Evolutionary conservation across 371 early-diverging fungal species (phyloP).

Genomic region (Mortierella sp.): DNA sequence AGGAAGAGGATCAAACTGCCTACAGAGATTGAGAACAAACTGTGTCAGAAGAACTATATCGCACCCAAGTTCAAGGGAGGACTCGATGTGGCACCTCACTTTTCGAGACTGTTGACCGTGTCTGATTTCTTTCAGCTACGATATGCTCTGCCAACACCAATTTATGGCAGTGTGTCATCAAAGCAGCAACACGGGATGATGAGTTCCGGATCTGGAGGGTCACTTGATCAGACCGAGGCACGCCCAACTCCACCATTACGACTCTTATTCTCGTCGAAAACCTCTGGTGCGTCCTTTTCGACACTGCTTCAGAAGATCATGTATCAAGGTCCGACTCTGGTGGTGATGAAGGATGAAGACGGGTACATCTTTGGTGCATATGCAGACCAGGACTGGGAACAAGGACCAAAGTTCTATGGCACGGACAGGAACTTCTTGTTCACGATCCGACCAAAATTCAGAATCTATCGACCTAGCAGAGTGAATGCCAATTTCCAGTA

Average conservation of each 20-base stretch:
- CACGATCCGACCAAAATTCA: slow-evolving; percentile 56
- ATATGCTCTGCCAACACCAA: slow-evolving; percentile 43
- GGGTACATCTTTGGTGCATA: slow-evolving; percentile 83
- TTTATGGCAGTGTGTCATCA: slow-evolving; percentile 9
- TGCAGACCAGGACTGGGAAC: slow-evolving; percentile 67
- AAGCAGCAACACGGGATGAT: too few species aligned
- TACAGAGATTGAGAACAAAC: slow-evolving; percentile 31
- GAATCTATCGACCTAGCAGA: slow-evolving; percentile 61
- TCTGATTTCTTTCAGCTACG: slow-evolving; percentile 47
- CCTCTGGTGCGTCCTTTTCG: slow-evolving; percentile 73
- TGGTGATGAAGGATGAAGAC: slow-evolving; percentile 61
- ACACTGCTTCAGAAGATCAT: slow-evolving; percentile 56
- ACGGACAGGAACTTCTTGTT: slow-evolving; percentile 74
- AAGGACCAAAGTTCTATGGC: slow-evolving; percentile 81
- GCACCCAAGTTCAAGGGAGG: slow-evolving; percentile 47
- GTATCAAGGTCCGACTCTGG: slow-evolving; percentile 62
- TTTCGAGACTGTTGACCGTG: slow-evolving; percentile 30
- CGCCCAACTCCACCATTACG: slow-evolving; percentile 33
- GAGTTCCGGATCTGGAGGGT: neutral
- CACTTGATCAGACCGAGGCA: slow-evolving; percentile 12
- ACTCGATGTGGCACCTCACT: slow-evolving; percentile 27
- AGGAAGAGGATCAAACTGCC: slow-evolving; percentile 23
- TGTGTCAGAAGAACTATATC: slow-evolving; percentile 42
- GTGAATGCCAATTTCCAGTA: slow-evolving; percentile 86
- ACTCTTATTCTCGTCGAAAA: slow-evolving; percentile 69